Evolutionary conservation across 257 asterid species (phyloP).

Genomic region (Primulina eburnea): DNA sequence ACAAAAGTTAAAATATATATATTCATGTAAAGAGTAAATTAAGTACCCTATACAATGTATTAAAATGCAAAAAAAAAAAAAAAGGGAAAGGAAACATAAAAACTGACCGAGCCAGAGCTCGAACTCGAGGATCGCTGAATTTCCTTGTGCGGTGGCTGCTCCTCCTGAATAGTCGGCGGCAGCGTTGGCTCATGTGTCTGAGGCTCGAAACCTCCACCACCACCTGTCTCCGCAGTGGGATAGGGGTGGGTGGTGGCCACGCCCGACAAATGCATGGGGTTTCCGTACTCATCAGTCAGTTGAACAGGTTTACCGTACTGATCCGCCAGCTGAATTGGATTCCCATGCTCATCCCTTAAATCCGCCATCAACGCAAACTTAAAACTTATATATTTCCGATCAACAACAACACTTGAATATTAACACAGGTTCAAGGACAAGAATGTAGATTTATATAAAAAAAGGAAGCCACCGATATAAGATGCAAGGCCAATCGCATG

Average conservation of each 20-base stretch:
- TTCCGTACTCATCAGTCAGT: constrained; percentile 68
- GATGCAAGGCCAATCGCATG: no score
- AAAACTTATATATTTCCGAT: no score
- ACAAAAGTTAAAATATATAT: no score
- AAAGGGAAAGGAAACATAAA: background rate
- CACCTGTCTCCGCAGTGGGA: constrained; percentile 10
- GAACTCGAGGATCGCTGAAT: constrained; percentile 56
- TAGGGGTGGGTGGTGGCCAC: constrained; percentile 40
- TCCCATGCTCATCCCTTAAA: constrained; percentile 74
- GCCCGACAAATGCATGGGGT: constrained; percentile 72
- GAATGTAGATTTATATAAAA: no score
- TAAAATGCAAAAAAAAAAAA: background rate
- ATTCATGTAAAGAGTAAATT: no score
- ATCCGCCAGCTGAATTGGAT: constrained; percentile 76
- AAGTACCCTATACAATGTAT: no score
- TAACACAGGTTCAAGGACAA: background rate
- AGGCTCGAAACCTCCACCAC: background rate
- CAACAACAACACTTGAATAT: background rate
- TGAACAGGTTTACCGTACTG: constrained; percentile 58
- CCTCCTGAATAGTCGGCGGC: constrained; percentile 3
- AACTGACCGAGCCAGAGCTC: constrained; percentile 66
- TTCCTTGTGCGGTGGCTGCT: constrained; percentile 31
- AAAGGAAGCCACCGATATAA: no score
- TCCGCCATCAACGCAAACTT: constrained; percentile 48
- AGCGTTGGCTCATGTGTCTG: background rate